phyloP scores from a whole-genome alignment of 352 stramenopile species.

The Globisporangium spiculum region DNA sequence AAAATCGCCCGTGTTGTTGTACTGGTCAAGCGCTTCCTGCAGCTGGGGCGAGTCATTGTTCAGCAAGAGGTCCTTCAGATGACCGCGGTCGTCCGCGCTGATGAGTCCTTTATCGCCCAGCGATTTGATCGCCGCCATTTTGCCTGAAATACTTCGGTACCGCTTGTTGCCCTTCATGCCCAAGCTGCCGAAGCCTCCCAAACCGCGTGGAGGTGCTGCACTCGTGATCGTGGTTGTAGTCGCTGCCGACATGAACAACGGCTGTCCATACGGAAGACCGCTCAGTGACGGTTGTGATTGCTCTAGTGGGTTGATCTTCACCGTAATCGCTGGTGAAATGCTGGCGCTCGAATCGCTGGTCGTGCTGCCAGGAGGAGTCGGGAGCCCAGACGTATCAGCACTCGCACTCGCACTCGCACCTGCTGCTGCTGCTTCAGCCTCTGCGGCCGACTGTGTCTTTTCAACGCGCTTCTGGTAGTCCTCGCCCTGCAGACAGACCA shows the following conservation, averaged over 20 bases:
- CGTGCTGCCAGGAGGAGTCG: not conserved
- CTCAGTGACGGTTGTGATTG: not conserved
- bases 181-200: slow-evolving; percentile 24
- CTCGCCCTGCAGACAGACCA: slow-evolving; percentile 64
- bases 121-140: slow-evolving; percentile 84
- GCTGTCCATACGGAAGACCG: slow-evolving; percentile 19
- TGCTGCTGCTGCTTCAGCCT: not conserved
- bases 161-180: slow-evolving; percentile 72
- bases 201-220: slow-evolving; percentile 20
- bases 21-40: slow-evolving; percentile 71
- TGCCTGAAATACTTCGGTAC: slow-evolving; percentile 72
- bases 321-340: not conserved
- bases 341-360: slow-evolving; percentile 7
- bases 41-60: slow-evolving; percentile 77
- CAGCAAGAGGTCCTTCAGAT: slow-evolving; percentile 74
- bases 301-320: slow-evolving; percentile 3
- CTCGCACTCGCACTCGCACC: not conserved
- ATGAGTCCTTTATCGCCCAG: slow-evolving; percentile 73
- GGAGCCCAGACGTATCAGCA: not conserved
- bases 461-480: slow-evolving; percentile 53
- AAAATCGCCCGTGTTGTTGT: slow-evolving; percentile 79
- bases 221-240: not conserved
- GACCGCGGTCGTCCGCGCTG: slow-evolving; percentile 57
- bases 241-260: slow-evolving; percentile 3
- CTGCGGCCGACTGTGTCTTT: slow-evolving; percentile 1